Evolutionary conservation across 306 rosid genomes (phyloP), one percentile per base, ranked within the genome.

Genomic region (Morella rubra): DNA sequence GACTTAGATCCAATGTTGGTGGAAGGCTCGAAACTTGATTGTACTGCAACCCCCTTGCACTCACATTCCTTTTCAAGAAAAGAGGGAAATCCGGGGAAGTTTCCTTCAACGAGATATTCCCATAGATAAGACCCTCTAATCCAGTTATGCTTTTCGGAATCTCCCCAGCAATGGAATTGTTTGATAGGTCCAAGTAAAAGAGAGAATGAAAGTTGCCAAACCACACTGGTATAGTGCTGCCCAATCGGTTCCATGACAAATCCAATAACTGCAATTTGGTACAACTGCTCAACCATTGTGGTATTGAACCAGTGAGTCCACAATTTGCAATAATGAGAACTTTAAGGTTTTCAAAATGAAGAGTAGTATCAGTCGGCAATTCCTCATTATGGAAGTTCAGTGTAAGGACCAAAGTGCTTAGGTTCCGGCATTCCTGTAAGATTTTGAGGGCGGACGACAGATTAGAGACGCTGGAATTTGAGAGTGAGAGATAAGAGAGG

Each of bases 101-200:
- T 50, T 78, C 84, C 67, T 59, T 72, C 53, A 80, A 11, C 37
- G 81, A 61, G 66, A 49, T 49, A n/a, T 76, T 65, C 49, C 80
- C 8, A 54, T 14, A 13, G 19, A 86, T 55, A 68, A 89, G 86
- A 58, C 83, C 22, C 40, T 0, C 44, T n/a, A 89, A 70, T 18
- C 60, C 74, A 9, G 90, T 83, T 37, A 86, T 6, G 69, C 44
- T 74, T 49, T 20, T 81, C 0, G 87, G 93, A 14, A 89, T 84
- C 49, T 83, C 85, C 37, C 87, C 90, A 0, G 76, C 32, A 6
- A 89, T 76, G 3, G 93, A 82, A 82, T 89, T 89, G 82, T 89
- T 89, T 7, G 93, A 89, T 18, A 89, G 4, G 80, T 86, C 93
- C 87, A 89, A 77, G 87, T 84, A 89, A 73, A 86, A 89, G 37